phyloP scores from a whole-genome alignment of 352 stramenopile species.

The Phytophthora crassamura region DNA sequence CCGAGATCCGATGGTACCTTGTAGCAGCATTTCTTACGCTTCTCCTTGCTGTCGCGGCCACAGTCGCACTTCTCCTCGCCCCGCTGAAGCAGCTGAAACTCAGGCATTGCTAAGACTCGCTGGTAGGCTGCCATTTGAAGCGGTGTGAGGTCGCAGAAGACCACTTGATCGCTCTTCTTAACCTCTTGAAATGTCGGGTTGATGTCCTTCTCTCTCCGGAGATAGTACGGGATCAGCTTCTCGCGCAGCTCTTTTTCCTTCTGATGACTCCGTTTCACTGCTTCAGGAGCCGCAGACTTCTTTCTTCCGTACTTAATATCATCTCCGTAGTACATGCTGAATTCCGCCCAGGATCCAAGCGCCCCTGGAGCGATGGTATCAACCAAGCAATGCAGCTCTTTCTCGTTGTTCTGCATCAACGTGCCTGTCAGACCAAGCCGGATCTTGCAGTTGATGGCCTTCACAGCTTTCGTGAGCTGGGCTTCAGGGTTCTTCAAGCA shows the following conservation, averaged over 20 bases:
- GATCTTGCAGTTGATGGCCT: conserved; percentile 60
- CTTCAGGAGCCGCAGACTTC: conserved; percentile 72
- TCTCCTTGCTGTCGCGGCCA: conserved; percentile 58
- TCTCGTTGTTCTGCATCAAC: conserved; percentile 90
- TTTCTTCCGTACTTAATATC: conserved; percentile 88
- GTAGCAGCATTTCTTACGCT: conserved; percentile 74
- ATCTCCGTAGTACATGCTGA: conserved; percentile 79
- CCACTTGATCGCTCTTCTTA: conserved; percentile 80
- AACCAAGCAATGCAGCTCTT: conserved; percentile 81
- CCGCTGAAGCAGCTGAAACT: conserved; percentile 70
- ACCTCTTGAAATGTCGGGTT: conserved; percentile 76
- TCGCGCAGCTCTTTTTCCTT: conserved; percentile 75
- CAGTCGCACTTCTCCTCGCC: conserved; percentile 78
- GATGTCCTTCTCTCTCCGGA: conserved; percentile 77
- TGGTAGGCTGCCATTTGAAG: conserved; percentile 76
- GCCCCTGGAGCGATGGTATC: conserved; percentile 75
- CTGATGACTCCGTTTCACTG: conserved; percentile 60
- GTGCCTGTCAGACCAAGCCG: conserved; percentile 91
- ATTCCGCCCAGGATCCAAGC: conserved; percentile 69
- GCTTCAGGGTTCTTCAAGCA: conserved; percentile 97
- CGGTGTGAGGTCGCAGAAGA: conserved; percentile 81
- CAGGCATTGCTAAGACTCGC: conserved; percentile 70
- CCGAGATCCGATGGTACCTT: conserved; percentile 44
- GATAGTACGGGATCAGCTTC: conserved; percentile 68
- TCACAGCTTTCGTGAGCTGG: conserved; percentile 89